Evolutionary conservation across 108 stramenopile species (phyloP), one percentile per base, ranked within the genome.

Genomic region (Fistulifera solaris): DNA sequence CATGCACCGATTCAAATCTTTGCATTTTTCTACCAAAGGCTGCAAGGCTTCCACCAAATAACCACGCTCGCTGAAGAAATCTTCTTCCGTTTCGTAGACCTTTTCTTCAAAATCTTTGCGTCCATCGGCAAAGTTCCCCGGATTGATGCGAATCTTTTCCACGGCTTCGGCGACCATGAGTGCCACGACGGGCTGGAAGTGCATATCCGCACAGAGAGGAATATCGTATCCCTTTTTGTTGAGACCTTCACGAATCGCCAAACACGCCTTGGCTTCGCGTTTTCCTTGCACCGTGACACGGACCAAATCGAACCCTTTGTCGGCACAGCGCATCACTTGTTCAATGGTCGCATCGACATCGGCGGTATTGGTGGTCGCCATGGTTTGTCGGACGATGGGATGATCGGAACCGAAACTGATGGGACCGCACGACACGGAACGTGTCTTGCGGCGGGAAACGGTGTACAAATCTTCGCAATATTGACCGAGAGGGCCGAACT

Each of bases 141-240:
- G 96, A 56, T 97, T 97, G 71, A 97, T 92, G 40, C 96, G 93
- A 61, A 97, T 95, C 71, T 97, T 97, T 71, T 97, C 96, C 46
- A 94, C 80, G 2, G 89, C 90, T 43, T 97, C 96, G 7, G 96
- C 94, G 11, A 94, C 94, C 69, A 87, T 59, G 58, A 91, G 52
- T 38, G 94, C 94, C 48, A 94, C 89, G 38, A 78, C 75, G 23
- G 96, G 96, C 58, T 93, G 85, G 63, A 97, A 97, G 67, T 97
- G 96, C 87, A 97, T 97, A 67, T 97, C 96, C n/a, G 96, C 96
- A 61, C 94, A 94, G 16, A 97, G 85, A 21, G 96, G 96, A 56
- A 94, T 93, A 50, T 85, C 76, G 60, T 94, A 95, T 18, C 94
- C 94, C 71, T 88, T 87, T 58, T 91, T 81, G 71, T 83, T 83